Conservation (phyloP, 257 asterid species). For the Solanum appendiculatum region DNA sequence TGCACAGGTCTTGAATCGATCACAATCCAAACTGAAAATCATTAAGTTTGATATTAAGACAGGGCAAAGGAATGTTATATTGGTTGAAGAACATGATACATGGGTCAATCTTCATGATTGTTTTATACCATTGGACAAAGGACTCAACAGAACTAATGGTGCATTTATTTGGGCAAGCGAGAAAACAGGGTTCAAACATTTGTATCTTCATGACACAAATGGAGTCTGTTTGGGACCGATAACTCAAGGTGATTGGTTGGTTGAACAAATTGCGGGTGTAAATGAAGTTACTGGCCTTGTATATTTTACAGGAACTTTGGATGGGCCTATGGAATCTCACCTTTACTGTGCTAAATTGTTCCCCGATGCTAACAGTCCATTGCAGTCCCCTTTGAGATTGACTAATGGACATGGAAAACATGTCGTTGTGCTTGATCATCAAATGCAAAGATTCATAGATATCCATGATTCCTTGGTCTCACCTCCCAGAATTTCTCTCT, state of each 20-base stretch:
- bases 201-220: slow-evolving; percentile 54
- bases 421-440: slow-evolving; percentile 78
- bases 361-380: slow-evolving; percentile 24
- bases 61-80: slow-evolving; percentile 49
- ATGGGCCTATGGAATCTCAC: slow-evolving; percentile 80
- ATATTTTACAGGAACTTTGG: slow-evolving; percentile 70
- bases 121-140: slow-evolving; percentile 67
- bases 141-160: slow-evolving; percentile 38
- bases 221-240: slow-evolving; percentile 78
- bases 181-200: slow-evolving; percentile 76
- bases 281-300: slow-evolving; percentile 69
- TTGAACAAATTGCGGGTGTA: slow-evolving; percentile 82
- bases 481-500: slow-evolving; percentile 62
- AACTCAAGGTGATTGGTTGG: slow-evolving; percentile 90
- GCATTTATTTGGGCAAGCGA: slow-evolving; percentile 96
- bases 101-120: slow-evolving; percentile 91
- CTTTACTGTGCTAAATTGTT: slow-evolving; percentile 52
- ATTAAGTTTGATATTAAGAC: slow-evolving; percentile 71
- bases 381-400: slow-evolving; percentile 47
- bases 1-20: slow-evolving; percentile 77
- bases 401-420: slow-evolving; percentile 80
- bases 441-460: slow-evolving; percentile 70
- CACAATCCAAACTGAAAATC: slow-evolving; percentile 66
- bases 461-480: slow-evolving; percentile 57
- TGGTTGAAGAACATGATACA: slow-evolving; percentile 68